Base-by-base conservation (phyloP, 2,329 filamentous ascomycete genomes). In the Arthroderma sp. region DNA sequence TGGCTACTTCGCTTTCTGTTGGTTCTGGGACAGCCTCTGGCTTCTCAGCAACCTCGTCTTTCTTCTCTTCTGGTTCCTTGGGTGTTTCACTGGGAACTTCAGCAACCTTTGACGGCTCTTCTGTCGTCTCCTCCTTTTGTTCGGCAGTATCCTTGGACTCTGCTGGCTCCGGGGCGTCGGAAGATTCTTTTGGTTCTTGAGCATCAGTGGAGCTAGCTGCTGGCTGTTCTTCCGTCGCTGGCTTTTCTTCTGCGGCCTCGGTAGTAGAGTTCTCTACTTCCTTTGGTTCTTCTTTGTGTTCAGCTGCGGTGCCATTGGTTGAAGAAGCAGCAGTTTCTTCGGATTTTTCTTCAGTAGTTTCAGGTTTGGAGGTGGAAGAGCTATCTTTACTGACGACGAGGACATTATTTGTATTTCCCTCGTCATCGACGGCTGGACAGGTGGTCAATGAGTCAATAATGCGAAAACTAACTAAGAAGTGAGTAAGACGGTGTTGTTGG, bases 341-440 rank as follows among this genome's bases (percentile, higher is more conserved):
- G 32, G 11, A 28, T n/a, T 49, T 33, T 40, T 53, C 52, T 11
- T 46, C 48, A 29, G 41, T 10, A 45, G 47, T 22, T 32, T 42
- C 31, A 22, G 15, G 3, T 22, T 22, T 22, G 15, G 15, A 22
- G 6, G 48, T 34, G 11, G 47, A 38, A 9, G 49, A n/a, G 27
- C 11, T 36, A 5, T 36, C 7, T 6, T 36, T 34, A 8, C 36
- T 43, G 8, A 46, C 48, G 28, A 50, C 44, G 8, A 51, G 40
- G 34, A 51, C 32, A 40, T 53, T 57, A 42, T 52, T 55, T 41
- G 51, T 46, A 37, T 51, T 50, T 7, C 54, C 58, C 40, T 55
- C 47, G 9, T 56, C 52, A 38, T 53, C 54, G 4, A 52, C 43
- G 29, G 43, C 56, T 59, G 43, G 36, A 34, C 30, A 15, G 9